Evolutionary conservation across 768 basidiomycete species (phyloP), one percentile per base, ranked within the genome.

Genomic region (Neoboletus brunneissimus): DNA sequence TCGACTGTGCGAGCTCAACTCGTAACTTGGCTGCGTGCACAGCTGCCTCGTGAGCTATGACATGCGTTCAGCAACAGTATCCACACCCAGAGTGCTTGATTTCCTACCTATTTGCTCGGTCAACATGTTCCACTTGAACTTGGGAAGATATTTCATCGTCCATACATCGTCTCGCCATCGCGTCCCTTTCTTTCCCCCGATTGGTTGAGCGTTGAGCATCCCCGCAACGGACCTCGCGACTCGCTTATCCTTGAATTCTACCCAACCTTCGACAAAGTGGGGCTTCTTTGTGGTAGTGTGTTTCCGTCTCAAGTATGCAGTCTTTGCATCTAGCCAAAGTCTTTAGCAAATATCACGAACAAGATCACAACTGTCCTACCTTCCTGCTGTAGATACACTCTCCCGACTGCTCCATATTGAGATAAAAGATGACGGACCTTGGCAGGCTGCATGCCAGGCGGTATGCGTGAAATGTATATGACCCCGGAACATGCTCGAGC

Each of bases 121-220:
- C 56, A 99, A 77, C 96, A 97, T 97, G 73, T 89, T 86, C 97
- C 97, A 99, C 66, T 95, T 97, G 80, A 98, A 99, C 66, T 86
- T 89, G 10, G 95, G 95, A 55, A 99, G 76, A 71, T 99, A 99
- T 69, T 96, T 96, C 94, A 98, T 96, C 54, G 97, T 98, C 97
- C 97, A 99, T 9, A 99, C 86, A 62, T 99, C 97, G 67, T 98
- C 96, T 68, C 92, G 79, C 91, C 93, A 98, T 55, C 92, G 79
- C 3, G 85, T 81, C 6, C 89, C 88, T 70, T 93, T 94, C 77
- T 93, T 95, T 2, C 93, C 94, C 29, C 96, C 97, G 57, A 99
- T 94, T 1, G 93, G 83, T 65, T 94, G 87, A 2, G 95, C 97
- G 68, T 99, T 99, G 61, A 99, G 77, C 92, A 98, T 93, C 54